Evolutionary conservation across 306 rosid species (phyloP), one percentile per base, ranked within the genome.

Genomic region (Herpetospermum pedunculosum): DNA sequence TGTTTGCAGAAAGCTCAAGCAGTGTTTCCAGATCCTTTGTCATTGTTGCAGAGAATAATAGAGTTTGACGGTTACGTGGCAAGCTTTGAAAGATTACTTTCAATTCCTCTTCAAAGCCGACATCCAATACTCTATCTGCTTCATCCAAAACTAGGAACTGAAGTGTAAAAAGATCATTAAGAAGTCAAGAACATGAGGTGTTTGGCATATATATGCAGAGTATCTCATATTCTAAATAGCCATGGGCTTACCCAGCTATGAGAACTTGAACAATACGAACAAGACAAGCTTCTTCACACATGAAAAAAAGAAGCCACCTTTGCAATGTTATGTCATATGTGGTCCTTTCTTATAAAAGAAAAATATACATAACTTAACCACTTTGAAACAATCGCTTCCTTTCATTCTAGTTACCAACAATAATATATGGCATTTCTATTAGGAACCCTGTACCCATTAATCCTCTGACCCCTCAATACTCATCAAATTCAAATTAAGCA

Each of bases 131-230:
- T 60, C 97, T 81, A 83, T 94, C 98, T 74, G 98, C 98, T 81
- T 94, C 98, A 73, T 94, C 97, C 83, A 91, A 84, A 77, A 94
- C 94, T 79, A 94, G 88, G 72, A 86, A 94, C 98, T 89, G 80
- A 76, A 77, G 63, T 65, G 75, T 67, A 70, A 13, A 57, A 58
- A 59, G 14, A 26, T 35, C 2, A 7, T 8, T 35, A 35, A 35
- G 10, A 37, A 3, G 48, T 63, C 29, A 63, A 38, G 21, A 21
- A 41, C 30, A 14, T 16, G 3, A 41, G 34, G 35, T 41, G 47
- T 0, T 21, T 67, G 35, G 50, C 40, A 59, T 29, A 59, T 32
- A 59, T 59, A 13, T 14, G 19, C 40, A 29, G 41, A 59, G 38
- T 2, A 58, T 13, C 15, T 55, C 63, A 28, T 58, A 23, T 53